Evolutionary conservation across 108 stramenopile genomes (phyloP).

Genomic region (Discostella stelligeroides): DNA sequence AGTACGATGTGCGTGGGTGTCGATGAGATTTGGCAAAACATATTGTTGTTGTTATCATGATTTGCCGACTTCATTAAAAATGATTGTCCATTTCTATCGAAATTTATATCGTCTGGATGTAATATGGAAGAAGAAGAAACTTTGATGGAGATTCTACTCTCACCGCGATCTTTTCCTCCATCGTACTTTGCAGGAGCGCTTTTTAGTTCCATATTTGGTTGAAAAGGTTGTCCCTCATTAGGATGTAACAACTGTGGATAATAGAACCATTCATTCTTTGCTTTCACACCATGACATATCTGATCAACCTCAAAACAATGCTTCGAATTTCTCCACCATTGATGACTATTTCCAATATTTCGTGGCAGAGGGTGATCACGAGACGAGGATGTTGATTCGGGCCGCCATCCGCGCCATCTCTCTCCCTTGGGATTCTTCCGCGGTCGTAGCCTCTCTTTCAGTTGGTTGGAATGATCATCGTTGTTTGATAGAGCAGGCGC

Average conservation of each 20-base stretch:
- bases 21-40: constrained; percentile 32
- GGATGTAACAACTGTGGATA: not conserved
- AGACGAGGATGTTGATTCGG: too few species aligned
- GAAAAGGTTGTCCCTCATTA: constrained; percentile 21
- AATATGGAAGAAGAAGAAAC: constrained; percentile 24
- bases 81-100: not conserved
- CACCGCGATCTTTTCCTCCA: constrained; percentile 21
- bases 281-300: constrained; percentile 26
- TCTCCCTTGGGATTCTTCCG: too few species aligned
- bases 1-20: constrained; percentile 48
- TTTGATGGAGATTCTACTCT: constrained; percentile 28
- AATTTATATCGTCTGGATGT: not conserved
- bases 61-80: not conserved
- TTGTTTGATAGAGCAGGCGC: too few species aligned
- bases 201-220: constrained; percentile 46
- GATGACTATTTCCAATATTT: not conserved
- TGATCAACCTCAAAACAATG: constrained; percentile 32
- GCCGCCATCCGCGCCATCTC: too few species aligned
- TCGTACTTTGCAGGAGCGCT: constrained; percentile 39
- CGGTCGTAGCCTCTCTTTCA: too few species aligned
- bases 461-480: too few species aligned
- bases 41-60: not conserved
- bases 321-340: constrained; percentile 35
- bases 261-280: constrained; percentile 45
- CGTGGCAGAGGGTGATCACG: too few species aligned